Evolutionary conservation across 2,329 filamentous ascomycete species (phyloP), one percentile per base, ranked within the genome.

Genomic region (Venturia pyrina): DNA sequence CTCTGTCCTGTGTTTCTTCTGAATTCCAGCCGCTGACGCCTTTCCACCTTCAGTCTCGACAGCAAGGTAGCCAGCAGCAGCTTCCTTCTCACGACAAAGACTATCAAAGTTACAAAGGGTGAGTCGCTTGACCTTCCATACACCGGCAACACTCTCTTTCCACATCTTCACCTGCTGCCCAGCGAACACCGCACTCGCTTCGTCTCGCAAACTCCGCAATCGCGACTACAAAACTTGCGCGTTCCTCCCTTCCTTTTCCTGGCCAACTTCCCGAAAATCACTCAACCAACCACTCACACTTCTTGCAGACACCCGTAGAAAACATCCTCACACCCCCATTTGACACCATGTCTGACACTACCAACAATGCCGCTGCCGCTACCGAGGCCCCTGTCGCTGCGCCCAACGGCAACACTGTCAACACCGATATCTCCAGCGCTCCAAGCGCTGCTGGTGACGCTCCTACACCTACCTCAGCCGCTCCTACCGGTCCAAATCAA

Each of bases 401-500:
- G 72, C 81, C 82, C 72, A 87, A 82, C 75, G 81, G 79, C 74
- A 75, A 81, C 69, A 75, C 78, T 76, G 82, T 93, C 81, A 89
- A 93, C 81, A 93, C 91, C 79, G 87, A 85, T 76, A 86, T 89
- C 73, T 76, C 81, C 71, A 76, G 78, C 73, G 81, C 83, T 71
- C 83, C 87, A 69, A 84, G 87, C 72, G 78, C 81, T 71, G 85
- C 87, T 77, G 83, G 83, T 70, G 86, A 89, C 73, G 86, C 82
- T 72, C 84, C 87, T 70, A 89, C 90, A 68, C 88, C 89, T 71
- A 86, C 81, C 80, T 89, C 91, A 70, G 82, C 85, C 69, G 81
- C 82, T 68, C 87, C 91, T 71, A 85, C 86, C 73, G 85, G 82
- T 71, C 89, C 90, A 77, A 90, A 93, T 75, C 90, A 91, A 78